Base-by-base conservation (phyloP, 441 rosid species). In the Flueggea neowawraea region DNA sequence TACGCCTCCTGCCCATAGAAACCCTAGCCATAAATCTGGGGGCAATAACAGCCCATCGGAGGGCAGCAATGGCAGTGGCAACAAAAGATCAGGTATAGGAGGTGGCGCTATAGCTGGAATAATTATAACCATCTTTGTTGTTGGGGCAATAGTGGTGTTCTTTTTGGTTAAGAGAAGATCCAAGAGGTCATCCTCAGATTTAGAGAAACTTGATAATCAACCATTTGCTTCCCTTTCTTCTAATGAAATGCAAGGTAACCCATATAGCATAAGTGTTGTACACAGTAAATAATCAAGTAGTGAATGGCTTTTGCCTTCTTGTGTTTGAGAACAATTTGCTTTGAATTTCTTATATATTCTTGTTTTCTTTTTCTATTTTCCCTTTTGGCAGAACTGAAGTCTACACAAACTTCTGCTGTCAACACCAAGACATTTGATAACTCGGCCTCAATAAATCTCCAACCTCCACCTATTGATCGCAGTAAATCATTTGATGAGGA, bases 81-180 rank as follows among this genome's bases (percentile, higher is more conserved):
- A 74, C 67, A 80, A 80, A 51, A 89, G 82, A 65, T 84, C 99
- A n/a, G 98, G 99, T 61, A 78, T 95, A 55, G 88, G 97, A 6
- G 96, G 89, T 62, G 98, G 98, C 66, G 97, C 82, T n/a, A 68
- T 95, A 73, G 99, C 95, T 63, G 98, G 98, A 73, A 95, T 95
- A 51, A 62, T 91, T n/a, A 86, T 95, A 68, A 84, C 97, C 28
- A 28, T 95, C 75, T 58, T 95, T 44, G 81, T 95, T 69, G 90
- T 90, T 43, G 83, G 87, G 63, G 96, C 81, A 39, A 60, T 90
- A n/a, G 61, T 78, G 50, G 97, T 91, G 43, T 90, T 80, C 86
- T 86, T 91, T 72, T 63, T 95, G 72, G 62, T 83, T 62, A 91
- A 80, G 83, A 83, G 83, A 82, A 80, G 89, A 73, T 84, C 88